Evolutionary conservation across 2,329 filamentous ascomycete genomes (phyloP).

Genomic region (Epichloe amarillans): DNA sequence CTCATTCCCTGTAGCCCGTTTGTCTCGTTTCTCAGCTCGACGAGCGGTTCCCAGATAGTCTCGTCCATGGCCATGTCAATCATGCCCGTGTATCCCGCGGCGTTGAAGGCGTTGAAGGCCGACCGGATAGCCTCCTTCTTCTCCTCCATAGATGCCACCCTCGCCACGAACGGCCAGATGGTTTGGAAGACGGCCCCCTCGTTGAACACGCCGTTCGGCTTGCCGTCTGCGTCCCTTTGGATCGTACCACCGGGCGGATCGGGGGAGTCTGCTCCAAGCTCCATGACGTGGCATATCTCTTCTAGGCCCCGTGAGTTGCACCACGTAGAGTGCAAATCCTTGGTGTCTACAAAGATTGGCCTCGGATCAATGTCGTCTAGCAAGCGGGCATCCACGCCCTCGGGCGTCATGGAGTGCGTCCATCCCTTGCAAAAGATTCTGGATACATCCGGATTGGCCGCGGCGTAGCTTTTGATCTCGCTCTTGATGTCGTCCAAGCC

Average conservation of each 20-base stretch:
- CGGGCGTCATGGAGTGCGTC: constrained; percentile 38
- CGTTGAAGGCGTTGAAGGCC: constrained; percentile 36
- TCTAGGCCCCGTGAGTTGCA: constrained; percentile 37
- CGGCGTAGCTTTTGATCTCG: constrained; percentile 31
- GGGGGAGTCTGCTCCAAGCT: constrained; percentile 26
- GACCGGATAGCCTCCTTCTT: constrained; percentile 33
- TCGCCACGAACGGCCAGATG: constrained; percentile 41
- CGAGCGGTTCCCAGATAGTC: constrained; percentile 36
- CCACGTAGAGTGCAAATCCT: constrained; percentile 44
- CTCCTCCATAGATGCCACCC: constrained; percentile 32
- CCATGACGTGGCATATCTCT: constrained; percentile 27
- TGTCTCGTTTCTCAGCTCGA: constrained; percentile 27
- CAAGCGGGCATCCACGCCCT: constrained; percentile 27
- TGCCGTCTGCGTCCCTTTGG: constrained; percentile 33
- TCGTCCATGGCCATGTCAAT: constrained; percentile 52
- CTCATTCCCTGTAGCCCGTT: constrained; percentile 22
- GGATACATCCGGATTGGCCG: constrained; percentile 30
- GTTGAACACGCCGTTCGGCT: constrained; percentile 34
- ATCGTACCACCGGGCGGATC: constrained; percentile 39
- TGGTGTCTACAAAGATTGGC: constrained; percentile 43
- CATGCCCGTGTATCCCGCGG: constrained; percentile 40
- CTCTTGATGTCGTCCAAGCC: constrained; percentile 34
- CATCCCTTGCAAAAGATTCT: constrained; percentile 41
- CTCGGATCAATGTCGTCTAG: constrained; percentile 39
- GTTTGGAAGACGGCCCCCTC: constrained; percentile 39